Percentiles rank a stretch among this genome's conserved stretches.
Evolutionary conservation across 2,329 filamentous ascomycete species (phyloP).

Genomic region (Scedosporium minutisporum): DNA sequence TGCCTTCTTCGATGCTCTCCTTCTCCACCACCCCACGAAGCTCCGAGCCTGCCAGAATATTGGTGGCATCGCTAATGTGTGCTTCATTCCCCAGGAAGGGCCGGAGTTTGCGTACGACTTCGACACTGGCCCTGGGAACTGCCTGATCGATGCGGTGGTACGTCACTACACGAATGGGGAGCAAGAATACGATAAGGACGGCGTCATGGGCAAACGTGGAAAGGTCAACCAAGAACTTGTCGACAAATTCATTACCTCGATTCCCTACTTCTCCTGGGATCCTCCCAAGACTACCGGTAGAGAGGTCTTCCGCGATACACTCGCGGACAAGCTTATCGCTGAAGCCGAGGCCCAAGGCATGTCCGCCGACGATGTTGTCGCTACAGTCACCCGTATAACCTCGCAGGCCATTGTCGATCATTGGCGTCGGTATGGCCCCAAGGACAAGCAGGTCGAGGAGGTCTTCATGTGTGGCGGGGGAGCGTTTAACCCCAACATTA

Average conservation of each 20-base stretch:
- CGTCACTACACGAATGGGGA: constrained; percentile 41
- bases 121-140: constrained; percentile 47
- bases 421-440: constrained; percentile 32
- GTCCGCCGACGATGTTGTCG: constrained; percentile 41
- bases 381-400: constrained; percentile 50
- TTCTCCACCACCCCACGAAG: constrained; percentile 47
- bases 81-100: constrained; percentile 43
- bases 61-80: constrained; percentile 51
- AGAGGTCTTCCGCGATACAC: constrained; percentile 49
- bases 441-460: constrained; percentile 31
- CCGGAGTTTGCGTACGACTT: constrained; percentile 31
- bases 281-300: constrained; percentile 49
- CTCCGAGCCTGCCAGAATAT: constrained; percentile 52
- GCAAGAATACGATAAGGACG: constrained; percentile 40
- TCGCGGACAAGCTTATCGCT: constrained; percentile 41
- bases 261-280: constrained; percentile 39
- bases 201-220: constrained; percentile 38
- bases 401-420: constrained; percentile 45
- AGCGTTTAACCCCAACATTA: constrained; percentile 48
- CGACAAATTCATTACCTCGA: constrained; percentile 34
- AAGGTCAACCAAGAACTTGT: constrained; percentile 41
- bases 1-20: constrained; percentile 45
- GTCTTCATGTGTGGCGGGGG: constrained; percentile 53
- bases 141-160: constrained; percentile 46
- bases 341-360: constrained; percentile 34